Base-by-base conservation (phyloP, 768 basidiomycete species). In the Leucosporidium yakuticum region DNA sequence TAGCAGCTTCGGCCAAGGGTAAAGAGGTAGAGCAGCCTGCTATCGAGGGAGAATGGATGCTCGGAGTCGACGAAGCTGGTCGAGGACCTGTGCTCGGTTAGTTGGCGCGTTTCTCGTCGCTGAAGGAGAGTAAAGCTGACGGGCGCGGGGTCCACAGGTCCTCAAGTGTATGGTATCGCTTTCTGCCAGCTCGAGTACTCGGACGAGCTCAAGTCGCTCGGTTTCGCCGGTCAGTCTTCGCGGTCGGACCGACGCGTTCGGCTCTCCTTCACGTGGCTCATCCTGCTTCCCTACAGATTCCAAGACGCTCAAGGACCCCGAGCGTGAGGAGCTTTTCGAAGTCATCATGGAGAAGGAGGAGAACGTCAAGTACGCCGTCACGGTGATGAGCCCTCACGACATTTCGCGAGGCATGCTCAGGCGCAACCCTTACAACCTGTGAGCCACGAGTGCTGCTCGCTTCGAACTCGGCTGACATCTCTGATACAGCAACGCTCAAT, bases 61-160 rank as follows among this genome's bases (percentile, higher is more conserved):
- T 99, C 60, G 96, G 96, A 29, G 93, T 99, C n/a, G 96, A 99
- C 78, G 96, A 99, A 78, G 96, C 96, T 0, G 96, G 96, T 0
- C 83, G 96, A 63, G 96, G 96, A 0, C 96, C 95, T 27, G 95
- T 95, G 2, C 81, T 99, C 0, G 95, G 94, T 80, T 31, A 47
- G 79, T 70, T 9, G 23, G 55, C 31, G 19, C 44, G 20, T 36
- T 32, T 21, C 39, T n/a, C 20, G 47, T 32, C 29, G 48, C 29
- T 25, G 29, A 19, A 20, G 29, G 20, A 23, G 55, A 4, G 55
- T 11, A 29, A 29, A 32, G 55, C 55, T 56, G 55, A 56, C 36
- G 56, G 36, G 25, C 15, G 19, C 23, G 19, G 21, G 1, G 1
- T n/a, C 25, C 36, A 34, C 69, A 80, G 81, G 81, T 2, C 96